Evolutionary conservation across 306 rosid genomes (phyloP).

Genomic region (Vigna reflexopilosa): DNA sequence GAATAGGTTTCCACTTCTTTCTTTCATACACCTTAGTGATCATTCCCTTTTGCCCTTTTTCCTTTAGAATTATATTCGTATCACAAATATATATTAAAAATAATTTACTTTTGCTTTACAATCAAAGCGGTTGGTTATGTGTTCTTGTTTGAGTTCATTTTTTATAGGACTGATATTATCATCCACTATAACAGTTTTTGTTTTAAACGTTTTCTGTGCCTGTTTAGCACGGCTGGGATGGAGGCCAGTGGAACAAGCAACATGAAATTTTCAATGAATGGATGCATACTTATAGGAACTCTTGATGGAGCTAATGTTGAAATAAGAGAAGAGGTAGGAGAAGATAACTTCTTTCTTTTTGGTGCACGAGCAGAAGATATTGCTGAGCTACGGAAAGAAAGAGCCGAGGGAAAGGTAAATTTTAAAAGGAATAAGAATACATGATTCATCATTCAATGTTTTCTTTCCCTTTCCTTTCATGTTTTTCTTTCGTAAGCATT

Average conservation of each 20-base stretch:
- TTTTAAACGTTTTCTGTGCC: not conserved
- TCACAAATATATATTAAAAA: not conserved
- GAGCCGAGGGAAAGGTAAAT: constrained; percentile 83
- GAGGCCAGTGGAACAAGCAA: constrained; percentile 99
- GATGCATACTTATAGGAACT: constrained; percentile 88
- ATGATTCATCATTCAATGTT: constrained; percentile 13
- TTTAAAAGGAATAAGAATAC: not conserved
- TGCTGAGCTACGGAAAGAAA: constrained; percentile 79
- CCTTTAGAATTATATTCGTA: too few relatives aligned
- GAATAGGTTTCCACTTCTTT: too few relatives aligned
- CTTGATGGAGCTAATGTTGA: constrained; percentile 97
- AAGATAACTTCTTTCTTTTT: constrained; percentile 86
- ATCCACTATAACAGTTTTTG: not conserved
- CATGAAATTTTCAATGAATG: constrained; percentile 97
- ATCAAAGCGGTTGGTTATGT: not conserved
- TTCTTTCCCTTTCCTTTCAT: not conserved
- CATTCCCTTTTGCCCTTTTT: too few relatives aligned
- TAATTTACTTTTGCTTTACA: constrained; percentile 6
- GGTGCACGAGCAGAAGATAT: constrained; percentile 90
- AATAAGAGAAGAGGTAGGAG: constrained; percentile 94
- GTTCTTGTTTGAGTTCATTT: constrained; percentile 24
- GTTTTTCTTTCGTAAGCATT: not conserved
- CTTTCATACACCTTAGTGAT: too few relatives aligned
- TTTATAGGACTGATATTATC: constrained; percentile 16
- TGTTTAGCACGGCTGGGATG: constrained; percentile 91